phyloP scores from a whole-genome alignment of 2,329 filamentous ascomycete species.

The Fusarium lyarnte region DNA sequence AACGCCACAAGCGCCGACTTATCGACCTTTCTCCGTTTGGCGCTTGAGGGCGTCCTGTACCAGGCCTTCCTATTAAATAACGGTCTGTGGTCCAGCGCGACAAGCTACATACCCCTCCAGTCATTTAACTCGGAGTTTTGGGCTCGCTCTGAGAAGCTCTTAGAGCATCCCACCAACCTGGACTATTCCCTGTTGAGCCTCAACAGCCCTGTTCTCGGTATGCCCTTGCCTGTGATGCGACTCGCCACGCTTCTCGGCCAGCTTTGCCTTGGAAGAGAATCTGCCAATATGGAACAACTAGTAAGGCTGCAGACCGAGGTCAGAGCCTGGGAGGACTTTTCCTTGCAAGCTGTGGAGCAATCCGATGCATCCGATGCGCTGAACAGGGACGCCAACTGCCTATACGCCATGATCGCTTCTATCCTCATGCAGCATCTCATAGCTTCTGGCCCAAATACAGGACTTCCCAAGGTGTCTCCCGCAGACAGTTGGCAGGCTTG shows the following conservation, averaged over 20 bases:
- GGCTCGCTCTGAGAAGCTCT: neutral
- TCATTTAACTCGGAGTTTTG: neutral
- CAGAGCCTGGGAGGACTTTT: neutral
- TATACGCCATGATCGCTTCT: neutral
- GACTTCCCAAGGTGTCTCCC: neutral
- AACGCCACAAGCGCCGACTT: neutral
- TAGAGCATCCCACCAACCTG: rapidly evolving
- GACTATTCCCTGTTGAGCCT: neutral
- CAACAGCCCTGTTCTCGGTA: neutral
- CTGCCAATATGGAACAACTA: neutral
- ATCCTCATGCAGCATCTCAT: neutral
- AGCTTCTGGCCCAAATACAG: neutral
- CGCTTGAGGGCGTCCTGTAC: neutral
- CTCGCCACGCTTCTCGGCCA: neutral
- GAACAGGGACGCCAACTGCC: neutral
- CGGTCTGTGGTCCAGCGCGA: neutral
- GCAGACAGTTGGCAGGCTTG: neutral
- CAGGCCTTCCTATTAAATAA: neutral
- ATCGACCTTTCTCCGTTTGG: neutral
- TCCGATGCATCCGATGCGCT: rapidly evolving
- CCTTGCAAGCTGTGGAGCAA: rapidly evolving
- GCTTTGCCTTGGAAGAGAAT: neutral
- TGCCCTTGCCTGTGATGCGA: neutral
- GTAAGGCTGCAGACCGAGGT: rapidly evolving
- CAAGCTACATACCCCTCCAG: neutral